Evolutionary conservation across 768 basidiomycete genomes (phyloP), one percentile per base, ranked within the genome.

Genomic region (Daedaleopsis sinensis): DNA sequence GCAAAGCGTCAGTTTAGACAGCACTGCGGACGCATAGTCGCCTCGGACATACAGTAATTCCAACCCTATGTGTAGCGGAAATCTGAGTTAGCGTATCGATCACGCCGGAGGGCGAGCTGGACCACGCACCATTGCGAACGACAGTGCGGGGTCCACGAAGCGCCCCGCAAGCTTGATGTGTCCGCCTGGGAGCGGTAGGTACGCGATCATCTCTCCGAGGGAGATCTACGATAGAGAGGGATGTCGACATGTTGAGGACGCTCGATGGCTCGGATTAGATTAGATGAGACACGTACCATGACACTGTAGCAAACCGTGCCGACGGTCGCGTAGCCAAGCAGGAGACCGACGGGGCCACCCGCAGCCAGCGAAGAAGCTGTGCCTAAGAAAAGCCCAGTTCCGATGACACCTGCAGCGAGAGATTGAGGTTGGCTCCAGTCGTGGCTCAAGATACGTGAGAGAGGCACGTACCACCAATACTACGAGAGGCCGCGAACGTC

Each of bases 101-200:
- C 19, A 11, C 35, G 19, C 13, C 37, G 37, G 38, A 13, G 49
- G 19, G 11, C 27, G 50, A 36, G 62, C 77, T 81, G 79, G 80
- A 32, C 64, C 81, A 56, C 52, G 53, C 12, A 61, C 55, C 70
- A 77, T 74, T 32, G 73, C 65, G 68, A 78, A 79, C 19, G 90
- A 89, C 61, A 91, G 77, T 1, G 90, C 88, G 16, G 85, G 88
- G 62, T 91, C 84, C 10, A 94, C 87, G 67, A 94, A 94, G 35
- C 92, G 89, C 70, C 88, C 91, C 0, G 92, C 87, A 16, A 94
- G 75, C 62, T 80, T 90, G 73, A 93, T 92, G 66, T 93, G 91
- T 44, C 85, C 92, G 58, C 92, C 92, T 24, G 90, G 81, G 52
- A 94, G 80, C 0, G 92, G 92, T 5, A 94, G 80, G 72, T 80